Percentiles rank a stretch among this genome's conserved stretches.
phyloP scores from a whole-genome alignment of 1,139 yeast species.

The Kodamaea plutei region DNA sequence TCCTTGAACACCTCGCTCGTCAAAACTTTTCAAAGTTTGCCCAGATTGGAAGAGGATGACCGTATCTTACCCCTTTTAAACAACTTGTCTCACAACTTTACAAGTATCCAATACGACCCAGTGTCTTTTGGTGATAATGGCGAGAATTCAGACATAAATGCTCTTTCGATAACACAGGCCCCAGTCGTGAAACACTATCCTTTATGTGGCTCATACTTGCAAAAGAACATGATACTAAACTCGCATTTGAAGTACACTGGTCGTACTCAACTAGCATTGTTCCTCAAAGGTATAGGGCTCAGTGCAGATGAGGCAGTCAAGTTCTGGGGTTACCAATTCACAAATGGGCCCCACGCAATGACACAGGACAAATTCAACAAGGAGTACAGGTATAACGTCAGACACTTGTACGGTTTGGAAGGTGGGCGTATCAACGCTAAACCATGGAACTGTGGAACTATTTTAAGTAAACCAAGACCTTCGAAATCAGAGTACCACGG shows the following conservation, averaged over 20 bases:
- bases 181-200: slow-evolving; percentile 69
- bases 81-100: slow-evolving; percentile 73
- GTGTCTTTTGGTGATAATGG: slow-evolving; percentile 27
- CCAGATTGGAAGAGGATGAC: slow-evolving; percentile 89
- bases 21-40: slow-evolving; percentile 71
- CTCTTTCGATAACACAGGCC: slow-evolving; percentile 55
- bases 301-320: slow-evolving; percentile 81
- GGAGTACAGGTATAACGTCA: slow-evolving; percentile 80
- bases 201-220: slow-evolving; percentile 70
- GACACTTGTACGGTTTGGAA: slow-evolving; percentile 88
- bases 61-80: slow-evolving; percentile 78
- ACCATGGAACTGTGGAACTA: slow-evolving; percentile 82
- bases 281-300: slow-evolving; percentile 85
- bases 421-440: slow-evolving; percentile 83
- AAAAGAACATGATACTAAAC: slow-evolving; percentile 52
- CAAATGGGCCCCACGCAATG: slow-evolving; percentile 45
- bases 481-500: slow-evolving; percentile 77
- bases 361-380: slow-evolving; percentile 75
- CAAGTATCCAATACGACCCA: slow-evolving; percentile 50
- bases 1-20: slow-evolving; percentile 51
- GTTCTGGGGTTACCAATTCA: slow-evolving; percentile 79
- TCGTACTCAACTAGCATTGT: slow-evolving; percentile 80
- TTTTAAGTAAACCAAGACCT: slow-evolving; percentile 70
- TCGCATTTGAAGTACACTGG: slow-evolving; percentile 80
- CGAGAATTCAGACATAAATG: slow-evolving; percentile 52